Percentiles rank a stretch among this genome's conserved stretches.
phyloP scores from a whole-genome alignment of 2,329 filamentous ascomycete species.

The Pseudopyrenochaeta lycopersici region DNA sequence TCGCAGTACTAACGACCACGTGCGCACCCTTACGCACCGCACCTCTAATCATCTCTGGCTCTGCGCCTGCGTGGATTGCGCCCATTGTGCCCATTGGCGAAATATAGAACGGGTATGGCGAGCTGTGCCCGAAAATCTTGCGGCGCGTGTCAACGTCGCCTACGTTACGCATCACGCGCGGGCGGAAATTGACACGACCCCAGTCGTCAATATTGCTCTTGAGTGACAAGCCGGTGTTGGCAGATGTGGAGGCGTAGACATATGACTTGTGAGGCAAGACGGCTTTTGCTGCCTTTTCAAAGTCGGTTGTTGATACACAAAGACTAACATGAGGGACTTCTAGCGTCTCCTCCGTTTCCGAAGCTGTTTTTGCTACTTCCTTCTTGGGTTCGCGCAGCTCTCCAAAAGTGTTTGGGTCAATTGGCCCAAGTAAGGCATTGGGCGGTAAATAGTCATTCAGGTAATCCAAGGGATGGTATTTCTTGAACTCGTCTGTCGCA shows the following conservation, averaged over 20 bases:
- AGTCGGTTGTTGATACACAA: slow-evolving; percentile 43
- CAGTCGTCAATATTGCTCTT: slow-evolving; percentile 45
- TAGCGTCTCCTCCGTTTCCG: slow-evolving; percentile 25
- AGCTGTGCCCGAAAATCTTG: slow-evolving; percentile 46
- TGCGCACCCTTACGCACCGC: slow-evolving; percentile 47
- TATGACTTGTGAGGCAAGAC: slow-evolving; percentile 45
- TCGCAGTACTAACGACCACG: slow-evolving; percentile 48
- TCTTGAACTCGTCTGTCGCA: slow-evolving; percentile 47
- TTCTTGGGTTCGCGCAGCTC: slow-evolving; percentile 33
- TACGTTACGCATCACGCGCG: slow-evolving; percentile 48
- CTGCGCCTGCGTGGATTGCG: slow-evolving; percentile 46
- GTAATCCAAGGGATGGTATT: slow-evolving; percentile 45
- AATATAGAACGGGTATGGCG: slow-evolving; percentile 50
- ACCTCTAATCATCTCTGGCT: slow-evolving; percentile 47
- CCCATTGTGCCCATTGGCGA: slow-evolving; percentile 50
- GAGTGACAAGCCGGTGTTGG: slow-evolving; percentile 43
- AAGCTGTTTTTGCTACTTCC: slow-evolving; percentile 25
- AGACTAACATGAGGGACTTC: slow-evolving; percentile 41
- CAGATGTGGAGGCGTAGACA: slow-evolving; percentile 45
- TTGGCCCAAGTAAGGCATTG: slow-evolving; percentile 34
- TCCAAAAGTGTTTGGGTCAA: slow-evolving; percentile 44
- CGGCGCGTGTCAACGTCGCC: slow-evolving; percentile 40
- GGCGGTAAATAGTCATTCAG: slow-evolving; percentile 39
- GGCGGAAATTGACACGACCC: slow-evolving; percentile 46
- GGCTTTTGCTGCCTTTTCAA: slow-evolving; percentile 42